These are phyloP conservation scores for Parathielavia appendiculata DNA, from an alignment of 495 filamentous ascomycete species.

Conservation along the genomic window DNA sequence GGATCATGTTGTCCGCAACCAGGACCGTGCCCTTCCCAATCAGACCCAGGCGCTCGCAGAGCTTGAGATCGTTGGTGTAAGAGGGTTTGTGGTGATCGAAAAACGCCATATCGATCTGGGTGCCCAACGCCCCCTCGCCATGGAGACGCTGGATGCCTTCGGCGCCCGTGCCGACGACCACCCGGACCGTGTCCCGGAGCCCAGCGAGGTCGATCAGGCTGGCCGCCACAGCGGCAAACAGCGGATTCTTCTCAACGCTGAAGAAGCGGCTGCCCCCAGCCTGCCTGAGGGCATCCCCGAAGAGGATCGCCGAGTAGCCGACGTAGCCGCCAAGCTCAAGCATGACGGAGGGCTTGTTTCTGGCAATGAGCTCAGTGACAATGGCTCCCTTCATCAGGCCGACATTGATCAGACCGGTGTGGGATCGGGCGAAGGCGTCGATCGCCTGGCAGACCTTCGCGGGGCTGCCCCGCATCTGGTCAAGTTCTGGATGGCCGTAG, in stretches of 20 bases:
- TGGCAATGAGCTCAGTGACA: conserved; percentile 57
- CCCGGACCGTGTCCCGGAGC: conserved; percentile 57
- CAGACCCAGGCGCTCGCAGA: conserved; percentile 62
- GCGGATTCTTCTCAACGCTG: conserved; percentile 62
- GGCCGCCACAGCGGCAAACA: conserved; percentile 59
- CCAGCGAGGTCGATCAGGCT: conserved; percentile 64
- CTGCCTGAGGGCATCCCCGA: conserved; percentile 55
- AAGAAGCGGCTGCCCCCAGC: conserved; percentile 58
- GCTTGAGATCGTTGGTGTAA: conserved; percentile 65
- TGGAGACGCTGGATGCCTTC: conserved; percentile 53
- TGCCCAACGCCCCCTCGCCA: conserved; percentile 42
- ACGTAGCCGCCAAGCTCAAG: conserved; percentile 80
- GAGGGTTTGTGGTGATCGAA: conserved; percentile 71
- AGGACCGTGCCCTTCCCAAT: conserved; percentile 57
- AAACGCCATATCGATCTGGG: conserved; percentile 61
- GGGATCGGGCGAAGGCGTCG: conserved; percentile 60
- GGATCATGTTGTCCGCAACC: conserved; percentile 68
- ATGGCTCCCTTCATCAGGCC: conserved; percentile 67
- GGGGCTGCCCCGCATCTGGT: conserved; percentile 59
- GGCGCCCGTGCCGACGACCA: conserved; percentile 62
- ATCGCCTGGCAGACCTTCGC: conserved; percentile 60
- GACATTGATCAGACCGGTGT: conserved; percentile 74
- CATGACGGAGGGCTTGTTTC: conserved; percentile 61
- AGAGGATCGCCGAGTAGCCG: conserved; percentile 72
- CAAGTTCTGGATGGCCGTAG: conserved; percentile 49